These are phyloP conservation scores for Sporothrix sp. DNA, from an alignment of 2,329 filamentous ascomycete species.

Conservation along the genomic window DNA sequence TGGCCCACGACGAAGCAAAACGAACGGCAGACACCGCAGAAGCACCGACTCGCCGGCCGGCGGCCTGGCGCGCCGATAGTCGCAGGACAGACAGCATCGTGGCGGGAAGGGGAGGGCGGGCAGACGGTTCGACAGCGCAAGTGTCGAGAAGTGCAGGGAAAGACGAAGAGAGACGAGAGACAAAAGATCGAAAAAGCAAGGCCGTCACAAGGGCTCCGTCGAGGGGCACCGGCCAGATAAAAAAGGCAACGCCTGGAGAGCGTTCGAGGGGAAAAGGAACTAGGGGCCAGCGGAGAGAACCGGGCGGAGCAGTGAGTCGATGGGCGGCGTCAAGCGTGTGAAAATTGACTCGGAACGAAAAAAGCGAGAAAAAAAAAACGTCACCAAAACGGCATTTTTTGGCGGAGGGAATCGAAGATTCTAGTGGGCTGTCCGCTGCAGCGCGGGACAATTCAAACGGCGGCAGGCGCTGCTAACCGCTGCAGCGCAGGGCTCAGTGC, in stretches of 20 bases:
- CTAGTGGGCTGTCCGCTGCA: too few relatives aligned
- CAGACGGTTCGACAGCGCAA: not conserved
- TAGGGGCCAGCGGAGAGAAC: constrained; percentile 13
- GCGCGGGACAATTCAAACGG: too few relatives aligned
- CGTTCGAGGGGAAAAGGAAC: constrained; percentile 7
- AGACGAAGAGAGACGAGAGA: not conserved
- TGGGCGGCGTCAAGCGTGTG: too few relatives aligned
- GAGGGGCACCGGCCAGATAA: constrained; percentile 1
- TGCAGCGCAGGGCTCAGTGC: too few relatives aligned
- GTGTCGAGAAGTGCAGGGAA: not conserved
- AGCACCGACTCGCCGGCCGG: constrained; percentile 27
- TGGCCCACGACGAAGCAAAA: constrained; percentile 75
- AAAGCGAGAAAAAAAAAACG: not conserved
- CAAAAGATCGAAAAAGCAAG: not conserved
- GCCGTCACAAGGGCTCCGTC: not conserved
- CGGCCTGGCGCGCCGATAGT: constrained; percentile 41
- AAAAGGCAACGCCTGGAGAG: constrained; percentile 1
- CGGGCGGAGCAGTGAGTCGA: constrained; percentile 7
- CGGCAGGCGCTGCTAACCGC: too few relatives aligned
- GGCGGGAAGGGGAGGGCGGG: constrained; percentile 11
- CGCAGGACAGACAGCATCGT: constrained; percentile 49
- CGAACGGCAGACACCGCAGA: constrained; percentile 35
- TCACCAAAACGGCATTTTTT: too few relatives aligned
- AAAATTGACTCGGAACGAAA: not conserved
- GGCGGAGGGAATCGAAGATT: too few relatives aligned